A percentile compares a stretch with the other conserved stretches of the same genome.
These are phyloP conservation scores for Aspergillus saccharolyticus DNA, from an alignment of 495 filamentous ascomycete genomes.

Conservation along the genomic window DNA sequence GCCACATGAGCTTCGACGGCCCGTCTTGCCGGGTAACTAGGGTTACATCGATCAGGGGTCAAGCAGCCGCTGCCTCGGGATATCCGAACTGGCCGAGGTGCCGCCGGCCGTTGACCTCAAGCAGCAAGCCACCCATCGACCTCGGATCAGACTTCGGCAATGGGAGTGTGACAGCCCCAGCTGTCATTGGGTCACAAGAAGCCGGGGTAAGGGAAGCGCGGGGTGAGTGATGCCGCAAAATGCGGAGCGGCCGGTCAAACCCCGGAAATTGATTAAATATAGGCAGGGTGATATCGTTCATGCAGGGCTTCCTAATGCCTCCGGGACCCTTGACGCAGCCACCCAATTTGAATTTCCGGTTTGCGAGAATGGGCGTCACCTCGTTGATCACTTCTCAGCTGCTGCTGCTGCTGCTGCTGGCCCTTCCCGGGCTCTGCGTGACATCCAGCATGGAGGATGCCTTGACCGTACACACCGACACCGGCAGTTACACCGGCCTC, in stretches of 20 bases:
- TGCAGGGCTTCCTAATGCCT: background rate
- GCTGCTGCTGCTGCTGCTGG: background rate
- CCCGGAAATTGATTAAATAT: background rate
- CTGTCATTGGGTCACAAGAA: background rate
- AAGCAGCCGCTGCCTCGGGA: background rate
- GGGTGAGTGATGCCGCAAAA: background rate
- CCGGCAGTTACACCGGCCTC: constrained; percentile 10
- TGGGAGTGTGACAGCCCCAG: background rate
- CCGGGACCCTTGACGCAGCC: background rate
- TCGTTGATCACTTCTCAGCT: background rate
- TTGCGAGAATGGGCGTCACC: background rate
- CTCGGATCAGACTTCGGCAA: background rate
- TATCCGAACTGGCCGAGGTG: background rate
- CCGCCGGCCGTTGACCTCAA: background rate
- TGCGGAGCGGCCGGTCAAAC: background rate
- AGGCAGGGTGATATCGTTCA: background rate
- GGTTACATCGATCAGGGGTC: background rate
- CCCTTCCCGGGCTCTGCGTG: background rate
- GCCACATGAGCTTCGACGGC: background rate
- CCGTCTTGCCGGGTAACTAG: background rate
- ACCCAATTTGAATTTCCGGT: background rate
- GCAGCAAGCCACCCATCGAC: background rate
- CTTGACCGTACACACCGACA: background rate
- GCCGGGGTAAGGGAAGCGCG: background rate
- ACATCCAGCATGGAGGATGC: background rate